phyloP scores from a whole-genome alignment of 2,329 filamentous ascomycete genomes.

The Ramichloridium luteum region DNA sequence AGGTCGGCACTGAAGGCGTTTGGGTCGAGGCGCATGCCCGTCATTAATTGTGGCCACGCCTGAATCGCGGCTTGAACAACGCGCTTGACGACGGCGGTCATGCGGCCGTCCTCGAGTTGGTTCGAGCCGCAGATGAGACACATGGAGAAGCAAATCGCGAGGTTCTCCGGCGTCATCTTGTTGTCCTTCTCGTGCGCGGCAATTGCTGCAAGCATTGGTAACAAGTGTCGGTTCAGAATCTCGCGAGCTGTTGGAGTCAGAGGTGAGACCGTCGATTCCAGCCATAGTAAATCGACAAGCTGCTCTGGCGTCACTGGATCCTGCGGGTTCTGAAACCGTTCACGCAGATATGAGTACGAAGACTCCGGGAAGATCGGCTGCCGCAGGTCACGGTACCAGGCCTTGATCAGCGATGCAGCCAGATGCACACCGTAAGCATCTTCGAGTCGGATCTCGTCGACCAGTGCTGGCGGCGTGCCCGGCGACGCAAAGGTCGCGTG shows the following conservation, averaged over 20 bases:
- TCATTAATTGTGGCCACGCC: conserved; percentile 32
- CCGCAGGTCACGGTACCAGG: conserved; percentile 43
- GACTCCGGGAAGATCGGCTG: conserved; percentile 40
- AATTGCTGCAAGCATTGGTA: conserved; percentile 39
- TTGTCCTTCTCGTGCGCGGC: conserved; percentile 36
- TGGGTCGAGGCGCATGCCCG: conserved; percentile 29
- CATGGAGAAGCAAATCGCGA: conserved; percentile 44
- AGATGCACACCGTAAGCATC: conserved; percentile 43
- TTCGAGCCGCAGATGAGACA: conserved; percentile 41
- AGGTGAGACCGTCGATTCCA: conserved; percentile 34
- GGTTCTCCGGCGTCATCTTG: conserved; percentile 43
- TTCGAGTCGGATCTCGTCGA: conserved; percentile 34
- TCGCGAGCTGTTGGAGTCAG: conserved; percentile 35
- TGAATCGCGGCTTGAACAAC: conserved; percentile 38
- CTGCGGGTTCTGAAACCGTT: conserved; percentile 30
- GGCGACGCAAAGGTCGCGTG: conserved; percentile 24
- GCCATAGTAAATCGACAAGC: conserved; percentile 35
- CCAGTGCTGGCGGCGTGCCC: conserved; percentile 24
- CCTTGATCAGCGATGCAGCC: conserved; percentile 42
- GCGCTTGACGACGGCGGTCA: conserved; percentile 39
- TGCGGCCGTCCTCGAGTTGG: conserved; percentile 43
- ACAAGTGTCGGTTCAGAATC: conserved; percentile 38
- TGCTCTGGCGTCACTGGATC: conserved; percentile 29
- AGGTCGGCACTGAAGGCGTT: conserved; percentile 30
- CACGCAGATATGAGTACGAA: conserved; percentile 36